Evolutionary conservation across 179 eudicot genomes (phyloP), one percentile per base, ranked within the genome.

Genomic region (Pouteria campechiana): DNA sequence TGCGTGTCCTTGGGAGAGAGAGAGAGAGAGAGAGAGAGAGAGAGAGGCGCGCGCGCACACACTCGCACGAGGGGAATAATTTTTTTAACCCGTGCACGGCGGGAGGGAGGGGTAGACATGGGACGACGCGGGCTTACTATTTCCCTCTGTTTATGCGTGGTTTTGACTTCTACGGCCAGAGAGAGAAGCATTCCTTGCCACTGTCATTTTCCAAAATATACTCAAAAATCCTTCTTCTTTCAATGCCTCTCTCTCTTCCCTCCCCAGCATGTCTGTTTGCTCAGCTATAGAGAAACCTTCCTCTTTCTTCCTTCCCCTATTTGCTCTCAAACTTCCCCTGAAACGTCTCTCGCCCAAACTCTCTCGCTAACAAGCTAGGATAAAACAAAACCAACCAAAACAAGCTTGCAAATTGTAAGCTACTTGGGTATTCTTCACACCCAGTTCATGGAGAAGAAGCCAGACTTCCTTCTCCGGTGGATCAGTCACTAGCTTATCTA

Each of bases 151-250:
- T n/a, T n/a, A n/a, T n/a, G n/a, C n/a, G n/a, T n/a, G n/a, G n/a
- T n/a, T n/a, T n/a, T n/a, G n/a, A n/a, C n/a, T n/a, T n/a, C n/a
- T n/a, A n/a, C n/a, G 65, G 63, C 69, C 45, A 48, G 48, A 28
- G 69, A 48, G 56, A 17, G 32, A 23, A 48, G 28, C 34, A 40
- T 40, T 47, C 64, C 43, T 55, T 45, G 41, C 50, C 46, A 61
- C 52, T 72, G 78, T 72, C 78, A 59, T 67, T 72, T 72, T 72
- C 78, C 34, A 25, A 72, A 45, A 72, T 67, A 67, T 63, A 63
- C 64, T 62, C 63, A 54, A 63, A 44, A 55, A 37, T 34, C 32
- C 55, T 38, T 32, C 55, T 36, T 46, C 57, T 55, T 53, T 63
- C 63, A 25, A 20, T 36, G 32, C 49, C 56, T 47, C 43, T 16